Percentiles rank a stretch among this genome's conserved stretches.
phyloP scores from a whole-genome alignment of 352 stramenopile species.

The Pythium coloratum region DNA sequence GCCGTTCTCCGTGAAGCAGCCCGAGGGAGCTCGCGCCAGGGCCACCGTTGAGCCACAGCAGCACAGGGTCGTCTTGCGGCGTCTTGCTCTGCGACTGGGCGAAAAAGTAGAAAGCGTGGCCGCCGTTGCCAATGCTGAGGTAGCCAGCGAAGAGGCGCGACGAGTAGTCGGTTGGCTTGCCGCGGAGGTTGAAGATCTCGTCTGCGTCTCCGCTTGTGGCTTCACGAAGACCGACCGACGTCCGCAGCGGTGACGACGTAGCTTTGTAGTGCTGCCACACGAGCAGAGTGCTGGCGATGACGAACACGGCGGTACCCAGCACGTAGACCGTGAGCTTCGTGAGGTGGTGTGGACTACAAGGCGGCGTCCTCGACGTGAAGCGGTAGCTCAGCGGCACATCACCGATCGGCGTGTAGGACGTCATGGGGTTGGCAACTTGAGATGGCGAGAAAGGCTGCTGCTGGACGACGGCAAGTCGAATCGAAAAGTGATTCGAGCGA shows the following conservation, averaged over 20 bases:
- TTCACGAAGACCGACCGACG: not conserved
- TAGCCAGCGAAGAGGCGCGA: slow-evolving; percentile 61
- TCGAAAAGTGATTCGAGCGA: not conserved
- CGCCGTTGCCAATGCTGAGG: slow-evolving; percentile 48
- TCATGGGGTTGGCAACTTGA: not conserved
- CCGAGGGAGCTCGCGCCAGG: slow-evolving; percentile 59
- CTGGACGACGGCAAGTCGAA: not conserved
- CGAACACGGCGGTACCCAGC: slow-evolving; percentile 24
- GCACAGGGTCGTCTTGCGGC: slow-evolving; percentile 42
- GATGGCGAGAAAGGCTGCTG: too few relatives aligned
- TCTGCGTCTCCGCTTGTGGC: slow-evolving; percentile 31
- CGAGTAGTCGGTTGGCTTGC: slow-evolving; percentile 50
- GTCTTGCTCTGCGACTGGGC: slow-evolving; percentile 57
- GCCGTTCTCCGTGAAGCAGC: slow-evolving; percentile 70
- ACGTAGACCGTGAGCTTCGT: slow-evolving; percentile 15
- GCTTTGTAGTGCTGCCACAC: slow-evolving; percentile 21
- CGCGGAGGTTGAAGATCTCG: slow-evolving; percentile 45
- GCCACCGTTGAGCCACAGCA: slow-evolving; percentile 73
- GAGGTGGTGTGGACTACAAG: slow-evolving; percentile 5
- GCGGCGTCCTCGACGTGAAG: not conserved
- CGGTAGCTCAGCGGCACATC: slow-evolving; percentile 25
- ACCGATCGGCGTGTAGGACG: slow-evolving; percentile 25
- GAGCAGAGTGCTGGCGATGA: slow-evolving; percentile 15
- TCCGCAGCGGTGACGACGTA: not conserved
- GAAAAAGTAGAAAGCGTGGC: slow-evolving; percentile 67